These are phyloP conservation scores for Cupressus sempervirens DNA, from an alignment of 75 land plant species.

Conservation along the genomic window DNA sequence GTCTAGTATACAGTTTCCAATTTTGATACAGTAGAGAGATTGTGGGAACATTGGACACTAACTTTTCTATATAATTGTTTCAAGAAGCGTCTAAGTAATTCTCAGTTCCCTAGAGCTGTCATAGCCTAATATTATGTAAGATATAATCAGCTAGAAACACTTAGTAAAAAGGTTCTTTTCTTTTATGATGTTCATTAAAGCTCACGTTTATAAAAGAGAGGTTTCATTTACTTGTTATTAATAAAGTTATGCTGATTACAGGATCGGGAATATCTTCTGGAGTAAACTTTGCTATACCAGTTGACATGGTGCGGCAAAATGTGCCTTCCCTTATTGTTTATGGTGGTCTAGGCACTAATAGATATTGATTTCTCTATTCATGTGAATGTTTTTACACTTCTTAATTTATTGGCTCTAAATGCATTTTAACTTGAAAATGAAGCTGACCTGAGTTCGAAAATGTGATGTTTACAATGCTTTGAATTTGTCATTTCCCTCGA, in stretches of 20 bases:
- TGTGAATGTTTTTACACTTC: background rate
- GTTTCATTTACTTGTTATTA: background rate
- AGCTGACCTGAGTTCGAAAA: background rate
- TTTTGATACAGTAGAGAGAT: too few species aligned
- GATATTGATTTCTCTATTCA: conserved; percentile 25
- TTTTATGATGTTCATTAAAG: background rate
- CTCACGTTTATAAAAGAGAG: background rate
- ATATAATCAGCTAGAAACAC: background rate
- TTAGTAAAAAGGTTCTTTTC: background rate
- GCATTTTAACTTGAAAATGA: background rate
- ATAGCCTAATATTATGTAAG: background rate
- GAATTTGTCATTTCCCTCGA: too few species aligned
- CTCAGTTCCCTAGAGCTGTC: background rate
- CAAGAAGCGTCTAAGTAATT: too few species aligned
- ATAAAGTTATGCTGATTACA: conserved; percentile 27
- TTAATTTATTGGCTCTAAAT: background rate
- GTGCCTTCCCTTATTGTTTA: conserved; percentile 80
- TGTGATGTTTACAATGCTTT: background rate
- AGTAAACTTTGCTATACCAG: conserved; percentile 89
- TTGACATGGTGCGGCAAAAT: conserved; percentile 53
- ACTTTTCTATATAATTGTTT: too few species aligned
- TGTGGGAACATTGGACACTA: too few species aligned
- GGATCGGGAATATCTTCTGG: conserved; percentile 88
- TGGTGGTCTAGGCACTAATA: conserved; percentile 47
- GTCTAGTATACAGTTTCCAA: too few species aligned